Conservation (phyloP, 805 yeast species). For the Monosporozyma servazzii region DNA sequence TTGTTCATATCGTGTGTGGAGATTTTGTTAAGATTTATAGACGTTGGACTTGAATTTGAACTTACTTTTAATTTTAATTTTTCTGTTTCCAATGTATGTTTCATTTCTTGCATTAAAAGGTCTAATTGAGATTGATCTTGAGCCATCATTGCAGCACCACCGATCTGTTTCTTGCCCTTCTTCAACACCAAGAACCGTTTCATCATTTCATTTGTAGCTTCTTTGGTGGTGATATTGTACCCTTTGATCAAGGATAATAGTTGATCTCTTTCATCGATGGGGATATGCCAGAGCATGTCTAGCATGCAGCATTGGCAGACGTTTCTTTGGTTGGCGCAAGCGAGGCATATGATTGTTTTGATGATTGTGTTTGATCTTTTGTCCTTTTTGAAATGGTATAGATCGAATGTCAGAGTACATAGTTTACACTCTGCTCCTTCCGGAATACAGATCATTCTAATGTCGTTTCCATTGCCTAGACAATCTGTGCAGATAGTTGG, state of each 20-base stretch:
- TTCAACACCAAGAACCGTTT: constrained; percentile 46
- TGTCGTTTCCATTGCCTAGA: constrained; percentile 39
- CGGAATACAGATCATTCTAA: constrained; percentile 56
- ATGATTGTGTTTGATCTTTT: constrained; percentile 34
- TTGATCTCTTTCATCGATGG: constrained; percentile 68
- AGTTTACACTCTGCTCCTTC: constrained; percentile 76
- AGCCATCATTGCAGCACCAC: constrained; percentile 31
- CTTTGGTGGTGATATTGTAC: constrained; percentile 29
- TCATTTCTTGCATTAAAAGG: constrained; percentile 41
- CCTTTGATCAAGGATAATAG: constrained; percentile 65
- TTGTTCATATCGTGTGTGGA: background rate
- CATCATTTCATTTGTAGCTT: constrained; percentile 45
- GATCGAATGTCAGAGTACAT: constrained; percentile 79
- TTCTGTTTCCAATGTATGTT: background rate
- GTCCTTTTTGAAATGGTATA: constrained; percentile 46
- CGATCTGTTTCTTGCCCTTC: constrained; percentile 33
- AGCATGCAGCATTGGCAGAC: constrained; percentile 85
- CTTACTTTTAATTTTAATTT: background rate
- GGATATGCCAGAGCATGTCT: constrained; percentile 75
- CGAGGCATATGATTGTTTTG: constrained; percentile 63
- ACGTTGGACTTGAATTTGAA: background rate
- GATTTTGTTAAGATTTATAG: background rate
- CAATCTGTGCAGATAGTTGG: constrained; percentile 55
- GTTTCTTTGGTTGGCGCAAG: constrained; percentile 71
- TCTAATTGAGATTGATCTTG: constrained; percentile 34